phyloP scores from a whole-genome alignment of 169 alveolate species.

The Cryptosporidium muris region DNA sequence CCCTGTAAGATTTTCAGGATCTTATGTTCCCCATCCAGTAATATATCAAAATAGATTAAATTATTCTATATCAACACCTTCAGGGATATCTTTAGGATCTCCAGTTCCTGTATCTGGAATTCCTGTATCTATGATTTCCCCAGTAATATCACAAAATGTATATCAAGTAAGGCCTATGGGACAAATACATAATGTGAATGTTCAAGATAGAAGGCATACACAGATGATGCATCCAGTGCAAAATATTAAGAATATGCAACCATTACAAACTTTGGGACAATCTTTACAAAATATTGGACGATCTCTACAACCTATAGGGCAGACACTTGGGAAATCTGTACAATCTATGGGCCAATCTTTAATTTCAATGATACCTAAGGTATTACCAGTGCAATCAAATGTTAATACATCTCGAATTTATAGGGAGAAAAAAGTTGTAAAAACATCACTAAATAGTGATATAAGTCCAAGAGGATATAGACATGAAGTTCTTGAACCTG shows the following conservation, averaged over 20 bases:
- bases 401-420: constrained; percentile 11
- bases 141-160: too few species aligned
- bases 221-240: not conserved
- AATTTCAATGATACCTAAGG: constrained; percentile 60
- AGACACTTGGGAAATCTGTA: constrained; percentile 37
- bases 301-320: not conserved
- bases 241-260: constrained; percentile 7
- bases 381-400: constrained; percentile 52
- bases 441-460: not conserved
- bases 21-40: too few species aligned
- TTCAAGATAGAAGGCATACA: not conserved
- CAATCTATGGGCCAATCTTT: constrained; percentile 62
- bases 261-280: constrained; percentile 38
- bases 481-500: not conserved
- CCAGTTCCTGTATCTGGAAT: too few species aligned
- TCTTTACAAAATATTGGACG: constrained; percentile 30
- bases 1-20: too few species aligned
- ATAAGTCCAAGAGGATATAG: not conserved
- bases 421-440: constrained; percentile 7
- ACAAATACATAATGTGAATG: too few species aligned
- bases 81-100: too few species aligned
- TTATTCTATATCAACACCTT: too few species aligned
- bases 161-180: too few species aligned
- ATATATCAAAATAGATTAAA: too few species aligned
- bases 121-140: too few species aligned